A percentile compares a stretch with the other conserved stretches of the same genome.
Conservation (phyloP, 1,284 basidiomycete genomes). For the Sanghuangporus weigelae region DNA sequence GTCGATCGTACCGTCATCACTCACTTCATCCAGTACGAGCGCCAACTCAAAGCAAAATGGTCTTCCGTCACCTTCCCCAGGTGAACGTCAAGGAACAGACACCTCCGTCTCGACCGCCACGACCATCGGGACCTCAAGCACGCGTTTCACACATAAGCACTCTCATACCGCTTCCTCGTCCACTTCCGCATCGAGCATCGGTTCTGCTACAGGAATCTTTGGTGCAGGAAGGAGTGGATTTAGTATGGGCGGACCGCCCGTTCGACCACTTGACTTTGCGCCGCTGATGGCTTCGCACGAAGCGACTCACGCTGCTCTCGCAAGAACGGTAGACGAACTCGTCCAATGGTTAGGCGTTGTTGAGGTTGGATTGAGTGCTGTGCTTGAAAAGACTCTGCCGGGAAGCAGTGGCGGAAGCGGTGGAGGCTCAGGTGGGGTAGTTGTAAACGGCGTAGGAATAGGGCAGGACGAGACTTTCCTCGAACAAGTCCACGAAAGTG, state of each 20-base stretch:
- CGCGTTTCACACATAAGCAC: not conserved
- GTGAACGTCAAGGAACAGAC: conserved; percentile 11
- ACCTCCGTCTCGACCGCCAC: conserved; percentile 1
- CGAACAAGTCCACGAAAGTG: conserved; percentile 8
- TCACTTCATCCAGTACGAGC: not conserved
- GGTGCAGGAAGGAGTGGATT: not conserved
- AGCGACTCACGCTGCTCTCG: conserved; percentile 67
- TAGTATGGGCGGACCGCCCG: conserved; percentile 32
- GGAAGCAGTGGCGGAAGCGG: not conserved
- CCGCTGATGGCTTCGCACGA: conserved; percentile 55
- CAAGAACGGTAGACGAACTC: conserved; percentile 74
- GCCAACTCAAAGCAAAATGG: not conserved
- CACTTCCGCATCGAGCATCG: conserved; percentile 11
- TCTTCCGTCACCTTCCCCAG: not conserved
- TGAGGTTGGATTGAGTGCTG: conserved; percentile 60
- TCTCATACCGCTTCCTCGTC: conserved; percentile 2
- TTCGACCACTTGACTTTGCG: conserved; percentile 66
- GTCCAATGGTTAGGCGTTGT: conserved; percentile 77
- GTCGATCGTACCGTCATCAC: not conserved
- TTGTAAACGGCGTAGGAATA: conserved; percentile 29
- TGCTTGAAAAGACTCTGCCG: conserved; percentile 46
- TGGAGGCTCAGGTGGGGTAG: conserved; percentile 39
- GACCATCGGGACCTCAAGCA: not conserved
- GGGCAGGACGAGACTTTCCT: not conserved
- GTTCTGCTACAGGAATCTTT: conserved; percentile 1